Base-by-base conservation (phyloP, 192 early-diverging fungal species). In the Ramicandelaber brevisporus region DNA sequence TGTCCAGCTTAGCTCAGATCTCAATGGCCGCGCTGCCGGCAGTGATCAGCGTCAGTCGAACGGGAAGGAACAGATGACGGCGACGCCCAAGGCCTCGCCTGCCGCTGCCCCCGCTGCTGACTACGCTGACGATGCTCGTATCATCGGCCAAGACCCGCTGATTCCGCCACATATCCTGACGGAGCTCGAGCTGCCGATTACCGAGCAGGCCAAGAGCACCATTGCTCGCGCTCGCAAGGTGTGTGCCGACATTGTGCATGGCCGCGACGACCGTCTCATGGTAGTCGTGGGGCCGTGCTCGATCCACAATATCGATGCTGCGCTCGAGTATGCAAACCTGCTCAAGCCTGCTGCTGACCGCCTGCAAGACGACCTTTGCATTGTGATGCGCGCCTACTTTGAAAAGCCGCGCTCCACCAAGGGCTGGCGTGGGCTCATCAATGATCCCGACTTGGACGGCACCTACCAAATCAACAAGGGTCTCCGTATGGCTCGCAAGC, bases 331-430 rank as follows among this genome's bases (percentile, higher is more conserved):
- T 61, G 73, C 69, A 55, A 38, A 39, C 46, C 41, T 29, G 24
- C 40, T 78, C 16, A 69, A 68, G 33, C 36, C 34, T 14, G 35
- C 60, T 22, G 66, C 64, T 1, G 76, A 77, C 22, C 53, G 56
- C 30, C 52, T 69, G 34, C 52, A 66, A 30, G 68, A 65, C 27
- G 81, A 87, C 9, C 44, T 96, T 28, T 47, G 74, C 21, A 75
- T 96, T 36, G 60, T 96, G 30, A 96, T 96, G 89, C 66, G 89
- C 18, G 68, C 75, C 36, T 96, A 96, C 69, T 92, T 96, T 72
- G 89, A 96, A 44, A 96, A 96, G 57, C 89, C 89, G 21, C 60
- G 89, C 36, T 92, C 89, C 2, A 92, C 86, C 5, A 83, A 92
- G 27, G 89, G 76, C 9, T 78, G 72, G 78, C 76, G 76, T 52